These are phyloP conservation scores for Filobasidium wieringae DNA, from an alignment of 768 basidiomycete species.

Conservation along the genomic window DNA sequence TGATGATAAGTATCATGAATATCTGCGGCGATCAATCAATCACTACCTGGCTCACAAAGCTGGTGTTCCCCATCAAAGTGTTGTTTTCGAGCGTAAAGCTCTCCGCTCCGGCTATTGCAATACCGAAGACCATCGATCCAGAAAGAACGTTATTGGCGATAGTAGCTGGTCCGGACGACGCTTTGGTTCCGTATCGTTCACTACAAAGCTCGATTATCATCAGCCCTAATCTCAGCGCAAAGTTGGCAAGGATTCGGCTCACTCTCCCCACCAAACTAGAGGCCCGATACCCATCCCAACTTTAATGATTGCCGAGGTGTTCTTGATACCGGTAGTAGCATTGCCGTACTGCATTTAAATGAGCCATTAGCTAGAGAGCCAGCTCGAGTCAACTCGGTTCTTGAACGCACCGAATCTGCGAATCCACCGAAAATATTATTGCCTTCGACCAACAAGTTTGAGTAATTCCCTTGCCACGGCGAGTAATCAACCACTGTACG, in stretches of 20 bases:
- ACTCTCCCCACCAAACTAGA: constrained; percentile 25
- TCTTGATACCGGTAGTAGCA: constrained; percentile 18
- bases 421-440: constrained; percentile 30
- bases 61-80: constrained; percentile 23
- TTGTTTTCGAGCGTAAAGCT: constrained; percentile 25
- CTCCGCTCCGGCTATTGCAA: constrained; percentile 21
- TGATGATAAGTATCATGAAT: not conserved
- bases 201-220: not conserved
- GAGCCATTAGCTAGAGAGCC: no score
- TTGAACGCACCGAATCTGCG: constrained; percentile 20
- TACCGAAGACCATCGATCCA: constrained; percentile 30
- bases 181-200: constrained; percentile 26
- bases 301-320: constrained; percentile 28
- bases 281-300: constrained; percentile 32
- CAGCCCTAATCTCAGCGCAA: not conserved
- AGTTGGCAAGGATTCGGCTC: not conserved
- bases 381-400: not conserved
- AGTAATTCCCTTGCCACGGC: constrained; percentile 31
- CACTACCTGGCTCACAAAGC: no score
- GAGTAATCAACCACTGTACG: constrained; percentile 27
- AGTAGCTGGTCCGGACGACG: constrained; percentile 17
- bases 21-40: no score
- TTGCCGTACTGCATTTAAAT: constrained; percentile 16
- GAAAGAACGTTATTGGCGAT: constrained; percentile 25
- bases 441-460: constrained; percentile 19